Evolutionary conservation across 2,329 filamentous ascomycete species (phyloP).

Genomic region (Penicillium sp.): DNA sequence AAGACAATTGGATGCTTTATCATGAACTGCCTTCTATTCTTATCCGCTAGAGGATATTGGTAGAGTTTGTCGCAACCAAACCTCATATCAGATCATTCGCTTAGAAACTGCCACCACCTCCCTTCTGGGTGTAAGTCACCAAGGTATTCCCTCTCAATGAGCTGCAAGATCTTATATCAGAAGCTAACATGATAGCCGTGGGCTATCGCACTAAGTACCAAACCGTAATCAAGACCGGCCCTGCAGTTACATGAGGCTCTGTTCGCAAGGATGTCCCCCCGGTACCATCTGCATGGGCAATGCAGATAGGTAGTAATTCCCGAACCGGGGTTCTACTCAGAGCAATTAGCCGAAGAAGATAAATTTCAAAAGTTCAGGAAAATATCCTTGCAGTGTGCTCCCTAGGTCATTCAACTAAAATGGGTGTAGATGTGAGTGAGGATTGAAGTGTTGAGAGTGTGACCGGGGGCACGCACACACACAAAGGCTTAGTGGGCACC

Average conservation of each 20-base stretch:
- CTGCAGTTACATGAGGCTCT: constrained; percentile 31
- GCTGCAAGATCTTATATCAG: not conserved
- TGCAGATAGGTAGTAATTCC: constrained; percentile 1
- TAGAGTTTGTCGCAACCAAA: too few relatives aligned
- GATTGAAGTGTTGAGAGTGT: constrained; percentile 13
- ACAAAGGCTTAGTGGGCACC: constrained; percentile 28
- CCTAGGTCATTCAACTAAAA: not conserved
- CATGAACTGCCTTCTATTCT: not conserved
- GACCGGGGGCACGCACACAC: constrained; percentile 11
- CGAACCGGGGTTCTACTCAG: not conserved
- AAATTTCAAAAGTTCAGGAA: not conserved
- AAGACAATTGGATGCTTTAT: not conserved
- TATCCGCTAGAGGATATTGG: not conserved
- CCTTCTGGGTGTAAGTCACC: not conserved
- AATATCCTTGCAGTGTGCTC: not conserved
- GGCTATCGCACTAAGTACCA: constrained; percentile 23
- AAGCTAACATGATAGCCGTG: not conserved
- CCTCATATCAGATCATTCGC: not conserved
- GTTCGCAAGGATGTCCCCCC: constrained; percentile 23
- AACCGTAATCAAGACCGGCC: constrained; percentile 18
- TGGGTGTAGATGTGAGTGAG: not conserved
- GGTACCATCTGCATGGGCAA: constrained; percentile 16
- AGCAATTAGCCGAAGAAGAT: not conserved
- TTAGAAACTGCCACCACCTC: not conserved
- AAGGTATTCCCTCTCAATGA: not conserved